Evolutionary conservation across 73 alveolate genomes (phyloP), one percentile per base, ranked within the genome.

Genomic region (Tetrahymena thermophila): DNA sequence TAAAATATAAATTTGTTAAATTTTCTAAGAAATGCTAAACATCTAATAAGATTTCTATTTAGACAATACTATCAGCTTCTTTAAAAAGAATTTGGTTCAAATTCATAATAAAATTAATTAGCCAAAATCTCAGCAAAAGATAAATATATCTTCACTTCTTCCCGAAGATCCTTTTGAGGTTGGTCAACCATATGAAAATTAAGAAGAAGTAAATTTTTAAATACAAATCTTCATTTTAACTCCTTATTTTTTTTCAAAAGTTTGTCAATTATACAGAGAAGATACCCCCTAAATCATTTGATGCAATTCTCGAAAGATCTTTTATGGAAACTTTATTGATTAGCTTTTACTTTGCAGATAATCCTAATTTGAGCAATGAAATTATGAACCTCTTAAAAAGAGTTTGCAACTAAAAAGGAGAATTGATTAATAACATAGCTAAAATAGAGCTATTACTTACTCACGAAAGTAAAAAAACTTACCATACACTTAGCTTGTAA

Each of bases 311-410:
- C 16, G 85, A 71, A 34, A 85, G 97, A 89, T 94, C 97, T 34
- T 95, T 95, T 85, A 95, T 95, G 50, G 97, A 95, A 95, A 94
- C 94, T 21, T 85, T 95, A 38, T 17, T 95, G 42, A 85, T 95
- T 5, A 28, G 95, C 11, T 57, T 95, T 38, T 95, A 95, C 94
- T 95, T 95, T 95, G 83, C 97, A 50, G 94, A 94, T 35, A 95
- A 95, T 25, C 95, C 97, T 10, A 55, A 43, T 50, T 89, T 95
- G 35, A 94, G 94, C 31, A 95, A 95, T 35, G 37, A 95, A 28
- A 85, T 95, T 19, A 94, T 95, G 35, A 94, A 95, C 11, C 85
- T 95, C 25, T 43, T 95, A 11, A 43, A 85, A 34, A n/a, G 97
- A 19, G 43, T 95, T 85, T 93, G 85, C 23, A 42, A 93, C 43